Base-by-base conservation (phyloP, 495 filamentous ascomycete species). In the Daldinia grandis region DNA sequence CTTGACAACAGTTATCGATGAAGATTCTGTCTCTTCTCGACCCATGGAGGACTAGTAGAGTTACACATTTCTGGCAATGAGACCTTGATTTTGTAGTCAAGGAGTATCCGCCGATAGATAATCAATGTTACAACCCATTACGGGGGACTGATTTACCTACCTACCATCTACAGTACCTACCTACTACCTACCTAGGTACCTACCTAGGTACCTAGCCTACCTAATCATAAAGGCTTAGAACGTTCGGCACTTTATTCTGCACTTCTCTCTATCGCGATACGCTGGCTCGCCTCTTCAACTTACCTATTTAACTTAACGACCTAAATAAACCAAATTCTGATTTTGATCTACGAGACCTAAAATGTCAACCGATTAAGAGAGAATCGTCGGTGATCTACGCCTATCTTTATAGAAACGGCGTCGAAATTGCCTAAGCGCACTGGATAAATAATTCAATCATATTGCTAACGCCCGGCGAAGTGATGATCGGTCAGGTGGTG, bases 51-150 rank as follows among this genome's bases (percentile, higher is more conserved):
- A 40, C 59, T 49, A 53, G 51, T 63, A 67, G 40, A 63, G 25
- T 25, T 58, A 21, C 31, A 63, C 63, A 66, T 27, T 66, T 64
- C n/a, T 37, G 47, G 64, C 64, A 67, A 66, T 58, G 69, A 64
- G 24, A 53, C 51, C 40, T 30, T 21, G 27, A 55, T 62, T 66
- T 58, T 19, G 31, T 58, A 37, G 31, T 64, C 33, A 42, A 68
- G 55, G 44, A 49, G 61, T 47, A 25, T 62, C 14, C 19, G 19
- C 35, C 37, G 21, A 61, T 64, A 27, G 47, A 65, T 70, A 8
- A 30, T 57, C 21, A 21, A 40, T 28, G 35, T 65, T 38, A 47
- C 28, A 33, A 42, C n/a, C 64, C 25, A 53, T 66, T n/a, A 35
- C 47, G 12, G 19, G 10, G 51, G 9, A 35, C 51, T 57, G 24